These are phyloP conservation scores for Raphanus sativus DNA, from an alignment of 345 rosid species.

Conservation along the genomic window DNA sequence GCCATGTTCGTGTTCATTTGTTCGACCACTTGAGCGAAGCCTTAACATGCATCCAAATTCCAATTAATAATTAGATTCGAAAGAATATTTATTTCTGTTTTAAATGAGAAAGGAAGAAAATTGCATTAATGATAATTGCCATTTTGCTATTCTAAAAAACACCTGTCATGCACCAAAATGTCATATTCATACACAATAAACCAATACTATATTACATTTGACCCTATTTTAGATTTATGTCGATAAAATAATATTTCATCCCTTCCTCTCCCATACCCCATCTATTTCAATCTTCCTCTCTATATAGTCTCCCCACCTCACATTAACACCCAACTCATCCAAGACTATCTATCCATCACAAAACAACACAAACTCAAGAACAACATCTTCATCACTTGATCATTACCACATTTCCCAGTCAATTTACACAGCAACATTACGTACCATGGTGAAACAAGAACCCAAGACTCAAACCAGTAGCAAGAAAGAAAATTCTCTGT, in stretches of 20 bases:
- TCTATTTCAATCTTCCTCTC: constrained; percentile 16
- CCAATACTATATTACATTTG: constrained; percentile 35
- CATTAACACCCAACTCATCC: constrained; percentile 26
- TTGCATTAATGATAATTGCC: constrained; percentile 13
- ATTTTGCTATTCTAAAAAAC: constrained; percentile 9
- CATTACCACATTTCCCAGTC: constrained; percentile 1
- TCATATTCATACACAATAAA: constrained; percentile 39
- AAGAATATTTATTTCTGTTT: background rate
- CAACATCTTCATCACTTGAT: constrained; percentile 10
- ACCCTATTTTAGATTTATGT: constrained; percentile 30
- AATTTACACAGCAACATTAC: constrained; percentile 4
- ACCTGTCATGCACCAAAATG: constrained; percentile 43
- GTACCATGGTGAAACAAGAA: constrained; percentile 35
- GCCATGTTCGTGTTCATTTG: constrained; percentile 38
- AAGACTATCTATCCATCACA: constrained; percentile 3
- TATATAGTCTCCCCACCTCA: constrained; percentile 29
- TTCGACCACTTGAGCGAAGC: constrained; percentile 27
- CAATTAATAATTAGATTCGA: background rate
- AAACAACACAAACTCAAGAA: constrained; percentile 12
- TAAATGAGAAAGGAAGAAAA: constrained; percentile 16
- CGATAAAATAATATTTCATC: constrained; percentile 14
- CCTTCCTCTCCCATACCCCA: constrained; percentile 10
- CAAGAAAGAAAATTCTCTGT: constrained; percentile 7
- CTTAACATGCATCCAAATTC: constrained; percentile 20
- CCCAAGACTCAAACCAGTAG: constrained; percentile 26